phyloP scores from a whole-genome alignment of 768 basidiomycete species.

The Leccinum obscurum region DNA sequence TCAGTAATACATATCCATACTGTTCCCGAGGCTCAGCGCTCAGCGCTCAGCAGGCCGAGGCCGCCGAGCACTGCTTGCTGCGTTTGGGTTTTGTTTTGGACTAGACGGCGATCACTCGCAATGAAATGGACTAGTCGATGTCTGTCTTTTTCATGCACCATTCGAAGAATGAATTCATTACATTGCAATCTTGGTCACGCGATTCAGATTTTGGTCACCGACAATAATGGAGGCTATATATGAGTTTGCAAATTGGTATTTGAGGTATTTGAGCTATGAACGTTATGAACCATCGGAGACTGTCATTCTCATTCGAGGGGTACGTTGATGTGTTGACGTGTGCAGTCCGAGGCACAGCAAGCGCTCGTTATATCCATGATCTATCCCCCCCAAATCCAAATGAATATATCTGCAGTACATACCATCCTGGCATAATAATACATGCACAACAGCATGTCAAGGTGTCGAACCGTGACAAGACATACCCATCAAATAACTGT shows the following conservation, averaged over 20 bases:
- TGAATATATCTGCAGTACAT: background rate
- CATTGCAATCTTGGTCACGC: constrained; percentile 8
- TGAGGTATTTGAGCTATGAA: background rate
- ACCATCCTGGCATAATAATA: constrained; percentile 4
- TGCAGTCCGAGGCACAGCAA: background rate
- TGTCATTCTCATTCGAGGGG: background rate
- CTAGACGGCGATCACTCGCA: background rate
- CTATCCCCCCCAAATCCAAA: background rate
- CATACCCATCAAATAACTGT: constrained; percentile 3
- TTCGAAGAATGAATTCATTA: background rate
- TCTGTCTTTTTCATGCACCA: background rate
- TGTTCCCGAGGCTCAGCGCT: background rate
- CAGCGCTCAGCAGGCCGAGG: background rate
- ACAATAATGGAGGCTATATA: background rate
- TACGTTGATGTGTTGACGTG: background rate
- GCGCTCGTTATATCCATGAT: background rate
- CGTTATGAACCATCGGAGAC: background rate
- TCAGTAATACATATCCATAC: too few relatives aligned
- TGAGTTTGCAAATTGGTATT: background rate
- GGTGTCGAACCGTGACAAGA: constrained; percentile 2
- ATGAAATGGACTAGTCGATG: constrained; percentile 1
- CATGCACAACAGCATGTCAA: background rate
- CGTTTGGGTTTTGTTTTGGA: background rate
- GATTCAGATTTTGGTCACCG: constrained; percentile 8
- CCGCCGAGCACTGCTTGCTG: background rate